Evolutionary conservation across 495 filamentous ascomycete genomes (phyloP).

Genomic region (Aspergillus sclerotiicarbonarius): DNA sequence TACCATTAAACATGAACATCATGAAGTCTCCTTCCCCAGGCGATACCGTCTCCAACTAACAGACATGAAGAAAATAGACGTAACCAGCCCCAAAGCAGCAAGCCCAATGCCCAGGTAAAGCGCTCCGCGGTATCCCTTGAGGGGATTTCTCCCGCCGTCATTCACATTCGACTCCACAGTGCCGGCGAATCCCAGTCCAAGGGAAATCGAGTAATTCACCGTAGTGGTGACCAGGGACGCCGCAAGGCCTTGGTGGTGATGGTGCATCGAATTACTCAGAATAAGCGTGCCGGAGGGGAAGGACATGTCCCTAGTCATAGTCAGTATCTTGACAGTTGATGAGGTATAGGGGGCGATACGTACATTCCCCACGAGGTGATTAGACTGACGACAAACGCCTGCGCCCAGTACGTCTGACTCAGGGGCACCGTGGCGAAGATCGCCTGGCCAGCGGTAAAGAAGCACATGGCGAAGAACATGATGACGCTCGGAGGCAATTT

Average conservation of each 20-base stretch:
- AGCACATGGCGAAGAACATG: constrained; percentile 49
- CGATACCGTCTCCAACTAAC: constrained; percentile 14
- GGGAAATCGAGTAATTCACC: constrained; percentile 59
- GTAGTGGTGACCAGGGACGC: constrained; percentile 58
- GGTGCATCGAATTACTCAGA: constrained; percentile 53
- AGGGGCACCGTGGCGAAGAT: constrained; percentile 49
- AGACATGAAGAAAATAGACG: constrained; percentile 18
- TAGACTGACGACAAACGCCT: constrained; percentile 54
- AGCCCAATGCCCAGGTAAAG: constrained; percentile 56
- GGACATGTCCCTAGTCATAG: constrained; percentile 45
- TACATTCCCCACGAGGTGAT: constrained; percentile 59
- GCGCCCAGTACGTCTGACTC: constrained; percentile 58
- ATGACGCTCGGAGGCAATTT: constrained; percentile 41
- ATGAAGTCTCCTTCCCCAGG: background rate
- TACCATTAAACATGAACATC: background rate
- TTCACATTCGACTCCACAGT: constrained; percentile 55
- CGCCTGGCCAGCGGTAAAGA: constrained; percentile 44
- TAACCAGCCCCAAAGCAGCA: constrained; percentile 12
- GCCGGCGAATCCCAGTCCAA: constrained; percentile 61
- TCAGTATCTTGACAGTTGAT: constrained; percentile 6
- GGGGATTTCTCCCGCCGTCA: constrained; percentile 36
- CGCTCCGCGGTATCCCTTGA: constrained; percentile 56
- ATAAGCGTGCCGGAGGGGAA: constrained; percentile 61
- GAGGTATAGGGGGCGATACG: background rate
- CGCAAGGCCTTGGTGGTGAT: constrained; percentile 62